A percentile compares a stretch with the other conserved stretches of the same genome.
Evolutionary conservation across 73 alveolate genomes (phyloP).

Genomic region (Uronychia binucleata): DNA sequence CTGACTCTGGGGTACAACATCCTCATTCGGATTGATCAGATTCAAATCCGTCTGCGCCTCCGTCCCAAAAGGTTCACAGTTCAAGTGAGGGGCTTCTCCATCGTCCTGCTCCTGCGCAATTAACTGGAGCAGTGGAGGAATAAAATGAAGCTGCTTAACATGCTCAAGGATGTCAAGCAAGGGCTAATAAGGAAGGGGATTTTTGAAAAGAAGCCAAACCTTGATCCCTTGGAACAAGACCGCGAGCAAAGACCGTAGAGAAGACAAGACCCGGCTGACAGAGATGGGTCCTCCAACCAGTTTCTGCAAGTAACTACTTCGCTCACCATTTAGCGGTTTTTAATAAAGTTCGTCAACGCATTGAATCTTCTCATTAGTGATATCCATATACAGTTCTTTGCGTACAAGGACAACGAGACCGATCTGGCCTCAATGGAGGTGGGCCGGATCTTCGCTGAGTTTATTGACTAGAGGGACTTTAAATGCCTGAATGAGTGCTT

Average conservation of each 20-base stretch:
- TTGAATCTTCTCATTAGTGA: not conserved
- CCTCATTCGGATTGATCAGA: constrained; percentile 24
- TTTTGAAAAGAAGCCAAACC: constrained; percentile 8
- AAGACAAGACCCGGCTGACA: no score
- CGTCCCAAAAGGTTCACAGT: constrained; percentile 16
- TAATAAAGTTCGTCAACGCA: not conserved
- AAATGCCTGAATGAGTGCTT: not conserved
- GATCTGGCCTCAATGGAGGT: not conserved
- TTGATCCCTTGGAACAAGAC: no score
- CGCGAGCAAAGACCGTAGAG: no score
- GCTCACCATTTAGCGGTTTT: not conserved
- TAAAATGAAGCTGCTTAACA: constrained; percentile 45
- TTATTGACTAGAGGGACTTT: not conserved
- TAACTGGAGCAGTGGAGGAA: constrained; percentile 45
- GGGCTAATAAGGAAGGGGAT: constrained; percentile 44
- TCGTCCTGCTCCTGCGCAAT: constrained; percentile 33
- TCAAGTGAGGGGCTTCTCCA: constrained; percentile 15
- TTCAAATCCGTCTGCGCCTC: constrained; percentile 21
- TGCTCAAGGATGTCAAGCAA: constrained; percentile 56
- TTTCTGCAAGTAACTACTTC: no score
- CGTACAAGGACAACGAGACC: not conserved
- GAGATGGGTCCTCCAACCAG: no score
- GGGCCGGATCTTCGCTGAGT: not conserved
- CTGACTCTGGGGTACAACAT: constrained; percentile 27
- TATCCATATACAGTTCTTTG: not conserved